A percentile compares a stretch with the other conserved stretches of the same genome.
Evolutionary conservation across 164 flowering plant species (phyloP).

Genomic region (Dillenia turbinata): DNA sequence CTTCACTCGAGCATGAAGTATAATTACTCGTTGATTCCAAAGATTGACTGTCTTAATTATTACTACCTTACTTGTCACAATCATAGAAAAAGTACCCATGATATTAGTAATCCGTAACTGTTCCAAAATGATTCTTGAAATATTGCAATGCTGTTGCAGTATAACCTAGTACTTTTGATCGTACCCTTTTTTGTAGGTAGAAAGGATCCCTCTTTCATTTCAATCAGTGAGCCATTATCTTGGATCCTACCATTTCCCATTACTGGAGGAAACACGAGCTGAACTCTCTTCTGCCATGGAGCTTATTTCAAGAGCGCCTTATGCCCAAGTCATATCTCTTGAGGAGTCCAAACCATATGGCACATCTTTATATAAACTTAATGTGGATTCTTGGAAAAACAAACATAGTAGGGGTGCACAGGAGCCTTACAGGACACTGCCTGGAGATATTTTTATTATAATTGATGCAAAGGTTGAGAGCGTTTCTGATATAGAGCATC

Average conservation of each 20-base stretch:
- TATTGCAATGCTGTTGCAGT: too few species aligned
- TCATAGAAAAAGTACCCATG: too few species aligned
- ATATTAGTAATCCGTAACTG: too few species aligned
- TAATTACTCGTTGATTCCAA: too few species aligned
- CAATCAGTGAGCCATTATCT: slow-evolving; percentile 41
- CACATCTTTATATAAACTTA: slow-evolving; percentile 25
- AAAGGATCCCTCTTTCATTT: slow-evolving; percentile 46
- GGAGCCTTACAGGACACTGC: slow-evolving; percentile 45
- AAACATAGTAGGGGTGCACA: slow-evolving; percentile 19
- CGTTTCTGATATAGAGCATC: slow-evolving; percentile 28
- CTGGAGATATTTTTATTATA: slow-evolving; percentile 56
- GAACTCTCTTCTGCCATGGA: slow-evolving; percentile 47
- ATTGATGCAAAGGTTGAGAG: slow-evolving; percentile 42
- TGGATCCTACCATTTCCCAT: slow-evolving; percentile 41
- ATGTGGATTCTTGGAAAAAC: slow-evolving; percentile 52
- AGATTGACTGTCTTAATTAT: too few species aligned
- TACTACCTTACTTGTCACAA: too few species aligned
- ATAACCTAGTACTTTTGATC: too few species aligned
- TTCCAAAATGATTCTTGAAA: too few species aligned
- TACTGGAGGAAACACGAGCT: slow-evolving; percentile 56
- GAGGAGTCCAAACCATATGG: slow-evolving; percentile 17
- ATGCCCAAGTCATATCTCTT: slow-evolving; percentile 31
- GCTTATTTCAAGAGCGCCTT: slow-evolving; percentile 37
- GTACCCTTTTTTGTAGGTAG: slow-evolving; percentile 29
- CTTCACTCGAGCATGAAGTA: too few species aligned